A percentile compares a stretch with the other conserved stretches of the same genome.
Conservation (phyloP, 2,329 filamentous ascomycete genomes). For the Phaeosphaeria sp. region DNA sequence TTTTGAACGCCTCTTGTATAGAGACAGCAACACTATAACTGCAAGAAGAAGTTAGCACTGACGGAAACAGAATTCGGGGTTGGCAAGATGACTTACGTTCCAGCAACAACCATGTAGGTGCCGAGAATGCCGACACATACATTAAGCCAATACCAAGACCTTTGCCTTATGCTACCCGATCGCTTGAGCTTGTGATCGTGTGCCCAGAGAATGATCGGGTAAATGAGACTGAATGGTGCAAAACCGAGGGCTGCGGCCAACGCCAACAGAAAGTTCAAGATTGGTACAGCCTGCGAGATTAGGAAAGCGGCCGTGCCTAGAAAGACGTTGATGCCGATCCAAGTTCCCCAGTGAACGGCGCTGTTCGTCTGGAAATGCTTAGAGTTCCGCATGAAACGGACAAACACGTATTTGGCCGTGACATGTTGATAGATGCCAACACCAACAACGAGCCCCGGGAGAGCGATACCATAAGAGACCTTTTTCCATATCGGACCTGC, state of each 20-base stretch:
- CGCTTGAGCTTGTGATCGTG: not conserved
- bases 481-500: not conserved
- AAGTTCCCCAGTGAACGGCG: not conserved
- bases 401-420: not conserved
- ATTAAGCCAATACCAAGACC: not conserved
- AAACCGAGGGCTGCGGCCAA: not conserved
- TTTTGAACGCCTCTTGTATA: not conserved
- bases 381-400: not conserved
- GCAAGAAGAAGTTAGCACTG: too few relatives aligned
- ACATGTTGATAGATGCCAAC: not conserved
- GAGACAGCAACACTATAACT: not conserved
- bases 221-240: not conserved
- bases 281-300: not conserved
- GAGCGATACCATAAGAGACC: not conserved
- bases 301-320: not conserved
- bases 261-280: not conserved
- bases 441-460: not conserved
- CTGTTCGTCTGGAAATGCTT: not conserved
- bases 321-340: not conserved
- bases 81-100: not conserved
- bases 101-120: not conserved
- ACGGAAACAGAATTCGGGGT: not conserved
- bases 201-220: not conserved
- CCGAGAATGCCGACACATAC: not conserved
- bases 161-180: constrained; percentile 4